A percentile compares a stretch with the other conserved stretches of the same genome.
These are phyloP conservation scores for Pichia insulana DNA, from an alignment of 805 yeast species.

Conservation along the genomic window DNA sequence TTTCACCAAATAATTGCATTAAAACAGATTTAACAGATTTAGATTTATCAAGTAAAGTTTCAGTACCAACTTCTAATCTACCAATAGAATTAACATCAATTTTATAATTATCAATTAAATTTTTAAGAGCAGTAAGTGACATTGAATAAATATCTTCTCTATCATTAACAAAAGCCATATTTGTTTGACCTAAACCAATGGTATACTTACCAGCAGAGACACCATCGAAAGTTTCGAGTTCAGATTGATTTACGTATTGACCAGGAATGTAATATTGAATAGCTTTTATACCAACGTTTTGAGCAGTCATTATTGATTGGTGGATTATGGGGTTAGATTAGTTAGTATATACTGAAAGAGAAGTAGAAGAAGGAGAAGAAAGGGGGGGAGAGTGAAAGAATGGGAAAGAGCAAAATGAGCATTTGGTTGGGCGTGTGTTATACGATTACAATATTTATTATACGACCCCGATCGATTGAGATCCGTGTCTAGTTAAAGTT, in stretches of 20 bases:
- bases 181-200: constrained; percentile 96
- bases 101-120: constrained; percentile 69
- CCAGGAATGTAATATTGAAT: constrained; percentile 86
- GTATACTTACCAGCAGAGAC: constrained; percentile 94
- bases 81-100: constrained; percentile 79
- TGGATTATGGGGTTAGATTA: neutral
- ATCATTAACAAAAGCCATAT: constrained; percentile 95
- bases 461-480: too few relatives aligned
- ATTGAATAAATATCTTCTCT: constrained; percentile 95
- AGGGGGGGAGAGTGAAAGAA: too few relatives aligned
- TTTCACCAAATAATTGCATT: constrained; percentile 87
- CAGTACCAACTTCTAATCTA: constrained; percentile 96
- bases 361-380: neutral
- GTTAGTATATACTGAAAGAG: neutral
- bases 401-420: too few relatives aligned
- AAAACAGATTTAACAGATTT: constrained; percentile 93
- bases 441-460: too few relatives aligned
- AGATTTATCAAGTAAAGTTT: constrained; percentile 92
- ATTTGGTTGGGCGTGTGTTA: too few relatives aligned
- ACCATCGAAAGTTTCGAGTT: constrained; percentile 74
- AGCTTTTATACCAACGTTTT: constrained; percentile 94
- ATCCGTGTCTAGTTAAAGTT: too few relatives aligned
- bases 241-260: constrained; percentile 78
- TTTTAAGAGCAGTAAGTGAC: constrained; percentile 78
- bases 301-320: constrained; percentile 27